phyloP scores from a whole-genome alignment of 306 rosid genomes.

The Rosa persica region DNA sequence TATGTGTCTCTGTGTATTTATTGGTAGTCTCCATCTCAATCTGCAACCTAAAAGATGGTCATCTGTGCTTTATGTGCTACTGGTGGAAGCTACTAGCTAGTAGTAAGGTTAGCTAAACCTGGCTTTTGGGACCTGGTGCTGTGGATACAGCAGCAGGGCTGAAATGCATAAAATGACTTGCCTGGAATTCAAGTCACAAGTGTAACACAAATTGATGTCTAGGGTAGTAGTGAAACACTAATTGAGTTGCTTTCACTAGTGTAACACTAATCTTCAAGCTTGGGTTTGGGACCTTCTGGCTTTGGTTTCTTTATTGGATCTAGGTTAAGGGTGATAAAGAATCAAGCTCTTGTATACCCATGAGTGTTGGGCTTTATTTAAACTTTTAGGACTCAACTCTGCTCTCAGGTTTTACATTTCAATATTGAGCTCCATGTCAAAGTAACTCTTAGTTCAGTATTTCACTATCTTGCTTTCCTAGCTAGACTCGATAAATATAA shows the following conservation, averaged over 20 bases:
- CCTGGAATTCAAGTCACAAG: background rate
- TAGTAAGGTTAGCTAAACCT: slow-evolving; percentile 7
- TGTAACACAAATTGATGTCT: background rate
- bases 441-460: background rate
- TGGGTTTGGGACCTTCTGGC: background rate
- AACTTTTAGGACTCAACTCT: background rate
- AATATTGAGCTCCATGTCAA: background rate
- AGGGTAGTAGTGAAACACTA: background rate
- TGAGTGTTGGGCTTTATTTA: background rate
- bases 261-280: background rate
- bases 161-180: background rate
- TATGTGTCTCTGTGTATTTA: background rate
- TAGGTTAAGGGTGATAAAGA: background rate
- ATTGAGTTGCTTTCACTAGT: background rate
- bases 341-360: background rate
- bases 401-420: background rate
- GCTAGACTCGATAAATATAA: background rate
- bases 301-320: background rate
- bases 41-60: slow-evolving; percentile 5
- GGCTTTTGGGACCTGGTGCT: background rate
- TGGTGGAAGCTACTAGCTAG: slow-evolving; percentile 1
- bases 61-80: slow-evolving; percentile 3
- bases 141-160: background rate
- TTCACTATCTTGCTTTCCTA: background rate
- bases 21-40: background rate